phyloP scores from a whole-genome alignment of 1,284 basidiomycete species.

The Trichosporon sp. region DNA sequence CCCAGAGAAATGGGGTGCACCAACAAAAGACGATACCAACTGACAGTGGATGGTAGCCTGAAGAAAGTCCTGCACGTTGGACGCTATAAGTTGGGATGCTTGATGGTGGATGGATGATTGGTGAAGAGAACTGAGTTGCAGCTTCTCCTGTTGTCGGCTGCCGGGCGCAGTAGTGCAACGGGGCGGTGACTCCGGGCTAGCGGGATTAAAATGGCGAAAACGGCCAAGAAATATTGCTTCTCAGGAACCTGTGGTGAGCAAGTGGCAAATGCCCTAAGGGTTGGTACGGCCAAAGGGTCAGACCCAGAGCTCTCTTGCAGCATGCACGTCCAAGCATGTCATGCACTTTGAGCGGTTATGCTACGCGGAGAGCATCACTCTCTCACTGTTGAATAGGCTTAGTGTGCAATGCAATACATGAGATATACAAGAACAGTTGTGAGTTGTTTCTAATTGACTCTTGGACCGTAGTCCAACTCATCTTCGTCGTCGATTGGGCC shows the following conservation, averaged over 20 bases:
- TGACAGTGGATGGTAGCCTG: constrained; percentile 4
- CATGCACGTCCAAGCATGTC: too few relatives aligned
- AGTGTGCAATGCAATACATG: background rate
- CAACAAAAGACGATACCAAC: constrained; percentile 3
- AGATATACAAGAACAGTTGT: background rate
- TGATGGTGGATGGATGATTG: constrained; percentile 1
- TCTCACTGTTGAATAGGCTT: background rate
- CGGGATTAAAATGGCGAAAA: background rate
- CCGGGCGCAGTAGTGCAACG: background rate
- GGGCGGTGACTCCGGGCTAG: background rate
- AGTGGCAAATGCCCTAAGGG: too few relatives aligned
- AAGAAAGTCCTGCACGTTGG: constrained; percentile 2
- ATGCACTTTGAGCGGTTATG: too few relatives aligned
- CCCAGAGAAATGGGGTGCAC: background rate
- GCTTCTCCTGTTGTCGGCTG: too few relatives aligned
- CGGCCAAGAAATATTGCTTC: too few relatives aligned
- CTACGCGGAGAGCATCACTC: too few relatives aligned
- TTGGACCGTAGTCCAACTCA: background rate
- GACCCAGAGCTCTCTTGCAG: too few relatives aligned
- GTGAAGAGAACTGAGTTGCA: background rate
- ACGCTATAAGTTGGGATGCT: constrained; percentile 2
- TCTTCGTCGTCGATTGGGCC: constrained; percentile 26
- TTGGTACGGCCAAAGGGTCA: too few relatives aligned
- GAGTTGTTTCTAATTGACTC: background rate
- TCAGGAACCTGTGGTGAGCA: too few relatives aligned